Conservation (phyloP, 306 rosid genomes). For the Prinsepia uniflora region DNA sequence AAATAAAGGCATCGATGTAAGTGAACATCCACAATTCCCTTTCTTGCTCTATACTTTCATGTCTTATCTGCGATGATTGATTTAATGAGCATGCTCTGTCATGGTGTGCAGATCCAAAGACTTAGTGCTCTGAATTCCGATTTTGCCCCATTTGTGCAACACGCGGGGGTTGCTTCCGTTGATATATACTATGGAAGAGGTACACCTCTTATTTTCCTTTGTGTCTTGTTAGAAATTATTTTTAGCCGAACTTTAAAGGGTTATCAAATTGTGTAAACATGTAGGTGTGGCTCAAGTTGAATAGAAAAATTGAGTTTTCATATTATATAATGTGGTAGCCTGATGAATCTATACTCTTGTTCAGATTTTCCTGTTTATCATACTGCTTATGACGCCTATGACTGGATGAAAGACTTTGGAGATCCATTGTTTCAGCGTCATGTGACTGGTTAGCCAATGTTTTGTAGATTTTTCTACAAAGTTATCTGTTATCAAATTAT, state of each 20-base stretch:
- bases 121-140: conserved; percentile 77
- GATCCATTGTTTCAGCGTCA: conserved; percentile 92
- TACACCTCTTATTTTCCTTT: conserved; percentile 21
- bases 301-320: neutral
- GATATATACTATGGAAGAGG: conserved; percentile 90
- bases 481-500: neutral
- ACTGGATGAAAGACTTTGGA: conserved; percentile 83
- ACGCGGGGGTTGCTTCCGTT: conserved; percentile 85
- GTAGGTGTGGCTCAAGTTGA: neutral
- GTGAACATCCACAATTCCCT: conserved; percentile 16
- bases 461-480: neutral
- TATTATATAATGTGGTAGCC: neutral
- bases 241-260: conserved; percentile 6
- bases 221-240: neutral
- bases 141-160: conserved; percentile 87
- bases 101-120: conserved; percentile 66
- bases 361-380: conserved; percentile 93
- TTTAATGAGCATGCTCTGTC: neutral
- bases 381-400: conserved; percentile 84
- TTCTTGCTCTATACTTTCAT: conserved; percentile 7
- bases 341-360: conserved; percentile 17
- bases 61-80: neutral
- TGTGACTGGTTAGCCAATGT: conserved; percentile 55
- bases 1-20: conserved; percentile 43
- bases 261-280: neutral